phyloP scores from a whole-genome alignment of 2,329 filamentous ascomycete genomes.

The Phyllosticta citribraziliensis region DNA sequence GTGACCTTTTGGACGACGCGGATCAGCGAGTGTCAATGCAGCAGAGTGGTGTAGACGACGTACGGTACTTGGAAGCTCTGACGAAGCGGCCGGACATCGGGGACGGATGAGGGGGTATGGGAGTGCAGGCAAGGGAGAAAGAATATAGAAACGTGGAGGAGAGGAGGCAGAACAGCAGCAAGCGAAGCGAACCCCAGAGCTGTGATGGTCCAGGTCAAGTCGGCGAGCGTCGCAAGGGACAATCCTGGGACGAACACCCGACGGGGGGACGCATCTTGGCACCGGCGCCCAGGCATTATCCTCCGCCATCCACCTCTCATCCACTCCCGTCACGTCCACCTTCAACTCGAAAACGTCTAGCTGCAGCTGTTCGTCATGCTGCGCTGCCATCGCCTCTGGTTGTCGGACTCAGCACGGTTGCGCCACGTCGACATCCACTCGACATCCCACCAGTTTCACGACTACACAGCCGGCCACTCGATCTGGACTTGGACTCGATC shows the following conservation, averaged over 20 bases:
- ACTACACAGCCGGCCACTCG: background rate
- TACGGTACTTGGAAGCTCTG: conserved; percentile 64
- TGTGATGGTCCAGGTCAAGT: background rate
- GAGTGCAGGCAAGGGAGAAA: background rate
- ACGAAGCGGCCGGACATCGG: conserved; percentile 63
- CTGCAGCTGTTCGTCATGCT: background rate
- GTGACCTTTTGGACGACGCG: conserved; percentile 57
- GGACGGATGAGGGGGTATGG: background rate
- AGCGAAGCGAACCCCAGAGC: background rate
- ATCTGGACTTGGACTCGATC: background rate
- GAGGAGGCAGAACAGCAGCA: background rate
- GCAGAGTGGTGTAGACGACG: conserved; percentile 25
- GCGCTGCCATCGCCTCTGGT: background rate
- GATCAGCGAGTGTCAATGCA: conserved; percentile 20
- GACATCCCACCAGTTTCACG: background rate
- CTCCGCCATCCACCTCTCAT: background rate
- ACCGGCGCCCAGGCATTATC: background rate
- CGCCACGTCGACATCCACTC: background rate
- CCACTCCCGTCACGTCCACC: background rate
- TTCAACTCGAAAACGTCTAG: background rate
- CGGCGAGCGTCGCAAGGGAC: background rate
- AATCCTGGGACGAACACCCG: background rate
- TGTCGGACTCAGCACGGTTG: background rate
- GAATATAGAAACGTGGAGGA: background rate
- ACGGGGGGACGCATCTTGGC: background rate